Conservation (phyloP, 345 rosid species). For the Sisymbrium altissimum region DNA sequence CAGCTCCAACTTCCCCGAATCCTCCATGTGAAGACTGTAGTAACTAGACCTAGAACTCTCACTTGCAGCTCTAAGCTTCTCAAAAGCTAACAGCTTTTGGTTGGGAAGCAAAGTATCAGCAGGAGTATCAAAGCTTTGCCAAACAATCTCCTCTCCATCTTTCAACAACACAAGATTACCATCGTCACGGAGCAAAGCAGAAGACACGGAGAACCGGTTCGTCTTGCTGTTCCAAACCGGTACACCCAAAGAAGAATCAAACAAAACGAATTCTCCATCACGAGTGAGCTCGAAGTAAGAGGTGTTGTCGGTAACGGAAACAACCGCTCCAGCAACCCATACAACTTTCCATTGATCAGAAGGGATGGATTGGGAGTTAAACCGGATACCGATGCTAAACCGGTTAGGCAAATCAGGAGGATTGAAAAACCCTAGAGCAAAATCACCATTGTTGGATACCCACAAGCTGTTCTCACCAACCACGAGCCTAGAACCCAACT, state of each 20-base stretch:
- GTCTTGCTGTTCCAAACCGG: constrained; percentile 60
- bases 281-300: constrained; percentile 64
- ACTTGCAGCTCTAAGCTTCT: constrained; percentile 61
- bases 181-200: constrained; percentile 58
- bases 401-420: constrained; percentile 49
- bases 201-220: constrained; percentile 48
- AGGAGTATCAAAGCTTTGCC: constrained; percentile 80
- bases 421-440: constrained; percentile 63
- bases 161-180: constrained; percentile 67
- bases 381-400: constrained; percentile 71
- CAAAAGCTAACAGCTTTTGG: constrained; percentile 45
- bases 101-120: constrained; percentile 71
- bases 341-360: constrained; percentile 45
- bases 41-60: constrained; percentile 59
- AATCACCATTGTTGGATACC: constrained; percentile 68
- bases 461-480: constrained; percentile 49
- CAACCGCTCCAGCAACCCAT: constrained; percentile 77
- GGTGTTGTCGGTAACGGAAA: constrained; percentile 43
- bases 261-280: constrained; percentile 62
- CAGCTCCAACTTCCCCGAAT: constrained; percentile 52
- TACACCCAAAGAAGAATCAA: constrained; percentile 44
- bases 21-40: constrained; percentile 61
- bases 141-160: constrained; percentile 41
- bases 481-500: constrained; percentile 58
- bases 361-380: constrained; percentile 58